phyloP scores from a whole-genome alignment of 306 rosid genomes.

The Lablab purpureus region DNA sequence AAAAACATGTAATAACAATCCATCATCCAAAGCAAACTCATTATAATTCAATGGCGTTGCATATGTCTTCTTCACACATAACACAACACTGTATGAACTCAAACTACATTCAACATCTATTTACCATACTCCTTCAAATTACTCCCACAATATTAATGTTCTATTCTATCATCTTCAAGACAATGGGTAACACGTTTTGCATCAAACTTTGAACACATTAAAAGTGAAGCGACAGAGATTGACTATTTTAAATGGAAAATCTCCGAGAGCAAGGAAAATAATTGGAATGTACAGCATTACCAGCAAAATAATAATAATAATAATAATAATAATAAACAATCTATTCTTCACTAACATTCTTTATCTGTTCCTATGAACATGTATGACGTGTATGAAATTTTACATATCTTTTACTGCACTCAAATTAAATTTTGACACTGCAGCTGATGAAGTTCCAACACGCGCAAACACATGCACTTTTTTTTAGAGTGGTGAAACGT shows the following conservation, averaged over 20 bases:
- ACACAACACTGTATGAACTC: no score
- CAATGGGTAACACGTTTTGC: background rate
- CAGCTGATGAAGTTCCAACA: slow-evolving; percentile 54
- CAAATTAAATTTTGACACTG: slow-evolving; percentile 65
- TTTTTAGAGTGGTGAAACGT: slow-evolving; percentile 62
- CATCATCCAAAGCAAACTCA: no score
- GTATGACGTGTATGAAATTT: slow-evolving; percentile 34
- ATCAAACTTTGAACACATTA: slow-evolving; percentile 19
- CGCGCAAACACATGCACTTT: background rate
- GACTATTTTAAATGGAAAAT: slow-evolving; percentile 18
- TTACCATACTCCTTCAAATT: no score
- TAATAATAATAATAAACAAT: no score
- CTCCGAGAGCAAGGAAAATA: slow-evolving; percentile 44
- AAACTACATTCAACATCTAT: no score
- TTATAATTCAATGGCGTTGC: background rate
- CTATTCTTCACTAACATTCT: background rate
- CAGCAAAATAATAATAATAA: no score
- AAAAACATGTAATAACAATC: no score
- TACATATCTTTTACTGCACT: slow-evolving; percentile 61
- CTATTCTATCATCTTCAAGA: background rate
- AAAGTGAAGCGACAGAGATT: slow-evolving; percentile 15
- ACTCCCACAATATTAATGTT: background rate
- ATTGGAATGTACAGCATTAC: background rate
- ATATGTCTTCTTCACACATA: background rate
- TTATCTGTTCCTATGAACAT: slow-evolving; percentile 51